A percentile compares a stretch with the other conserved stretches of the same genome.
Evolutionary conservation across 2,329 filamentous ascomycete genomes (phyloP).

Genomic region (Fusarium sp.): DNA sequence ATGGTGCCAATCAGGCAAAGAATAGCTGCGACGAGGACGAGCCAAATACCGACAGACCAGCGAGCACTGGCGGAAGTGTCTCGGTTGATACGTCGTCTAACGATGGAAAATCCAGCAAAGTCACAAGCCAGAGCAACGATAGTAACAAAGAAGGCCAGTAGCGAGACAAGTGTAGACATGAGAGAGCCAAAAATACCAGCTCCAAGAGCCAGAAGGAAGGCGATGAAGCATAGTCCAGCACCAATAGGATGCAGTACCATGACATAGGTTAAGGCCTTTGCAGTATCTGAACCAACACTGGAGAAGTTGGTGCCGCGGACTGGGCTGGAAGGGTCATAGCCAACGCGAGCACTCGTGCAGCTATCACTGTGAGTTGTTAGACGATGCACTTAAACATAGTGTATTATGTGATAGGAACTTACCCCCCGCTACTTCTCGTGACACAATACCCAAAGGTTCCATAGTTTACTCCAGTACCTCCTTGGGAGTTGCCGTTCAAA

Average conservation of each 20-base stretch:
- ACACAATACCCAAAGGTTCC: constrained; percentile 73
- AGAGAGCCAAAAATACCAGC: constrained; percentile 66
- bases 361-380: constrained; percentile 52
- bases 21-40: constrained; percentile 67
- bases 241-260: constrained; percentile 74
- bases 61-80: constrained; percentile 56
- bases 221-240: constrained; percentile 68
- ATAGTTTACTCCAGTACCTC: constrained; percentile 62
- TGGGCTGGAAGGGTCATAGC: constrained; percentile 66
- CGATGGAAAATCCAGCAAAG: constrained; percentile 68
- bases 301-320: constrained; percentile 58
- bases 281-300: constrained; percentile 57
- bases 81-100: constrained; percentile 67
- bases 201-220: constrained; percentile 67
- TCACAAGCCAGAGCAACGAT: constrained; percentile 65
- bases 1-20: constrained; percentile 66
- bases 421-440: constrained; percentile 45
- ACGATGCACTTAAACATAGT: neutral
- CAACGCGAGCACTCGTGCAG: constrained; percentile 63
- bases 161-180: constrained; percentile 62
- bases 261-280: constrained; percentile 65
- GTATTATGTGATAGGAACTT: neutral
- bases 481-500: constrained; percentile 54
- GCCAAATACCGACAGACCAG: constrained; percentile 70
- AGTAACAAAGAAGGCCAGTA: constrained; percentile 64